Percentiles rank a stretch among this genome's conserved stretches.
Evolutionary conservation across 1,139 yeast species (phyloP).

Genomic region (Saccharomyces hybrid): DNA sequence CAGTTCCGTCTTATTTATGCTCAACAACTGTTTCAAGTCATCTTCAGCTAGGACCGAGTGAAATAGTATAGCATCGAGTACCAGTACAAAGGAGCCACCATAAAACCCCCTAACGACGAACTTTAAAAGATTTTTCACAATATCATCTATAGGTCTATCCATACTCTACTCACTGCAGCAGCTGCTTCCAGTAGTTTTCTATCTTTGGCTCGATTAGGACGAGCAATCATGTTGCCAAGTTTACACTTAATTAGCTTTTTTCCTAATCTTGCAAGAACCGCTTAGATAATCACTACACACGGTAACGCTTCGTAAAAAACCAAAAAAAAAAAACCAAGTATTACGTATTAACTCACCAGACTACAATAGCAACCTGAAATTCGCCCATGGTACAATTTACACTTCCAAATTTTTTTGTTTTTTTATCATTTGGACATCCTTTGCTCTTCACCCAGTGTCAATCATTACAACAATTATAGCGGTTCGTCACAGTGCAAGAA

Average conservation of each 20-base stretch:
- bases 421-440: too few species aligned
- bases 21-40: constrained; percentile 71
- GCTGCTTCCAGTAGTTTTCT: neutral
- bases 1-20: constrained; percentile 80
- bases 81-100: constrained; percentile 72
- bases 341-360: too few species aligned
- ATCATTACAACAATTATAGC: neutral
- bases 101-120: constrained; percentile 85
- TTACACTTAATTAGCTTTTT: neutral
- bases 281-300: neutral
- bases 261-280: neutral
- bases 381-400: too few species aligned
- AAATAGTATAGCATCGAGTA: constrained; percentile 80
- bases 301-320: neutral
- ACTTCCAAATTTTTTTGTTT: too few species aligned
- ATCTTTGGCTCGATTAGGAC: neutral
- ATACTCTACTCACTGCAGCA: constrained; percentile 8
- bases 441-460: neutral
- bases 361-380: too few species aligned
- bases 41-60: constrained; percentile 95
- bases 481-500: neutral
- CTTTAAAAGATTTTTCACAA: constrained; percentile 33
- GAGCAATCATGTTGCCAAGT: neutral
- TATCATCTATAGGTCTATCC: constrained; percentile 34
- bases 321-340: too few species aligned